Evolutionary conservation across 768 basidiomycete genomes (phyloP).

Genomic region (Naematelia aurantialba): DNA sequence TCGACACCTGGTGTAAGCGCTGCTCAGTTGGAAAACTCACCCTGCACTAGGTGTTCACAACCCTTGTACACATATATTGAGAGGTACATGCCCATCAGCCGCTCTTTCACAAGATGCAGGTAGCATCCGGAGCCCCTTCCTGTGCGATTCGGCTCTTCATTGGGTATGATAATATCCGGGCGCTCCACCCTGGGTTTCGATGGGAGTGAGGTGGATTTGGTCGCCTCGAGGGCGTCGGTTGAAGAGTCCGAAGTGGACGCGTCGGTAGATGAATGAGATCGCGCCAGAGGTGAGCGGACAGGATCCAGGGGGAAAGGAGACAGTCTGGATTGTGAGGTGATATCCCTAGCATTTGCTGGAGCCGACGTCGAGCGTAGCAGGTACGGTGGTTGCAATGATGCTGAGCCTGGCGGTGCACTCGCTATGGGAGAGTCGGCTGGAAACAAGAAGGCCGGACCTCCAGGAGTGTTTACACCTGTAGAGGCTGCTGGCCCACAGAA

Average conservation of each 20-base stretch:
- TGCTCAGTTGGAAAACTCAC: slow-evolving; percentile 13
- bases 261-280: slow-evolving; percentile 18
- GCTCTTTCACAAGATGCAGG: slow-evolving; percentile 76
- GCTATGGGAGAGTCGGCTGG: not conserved
- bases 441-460: slow-evolving; percentile 1
- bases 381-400: slow-evolving; percentile 3
- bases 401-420: slow-evolving; percentile 2
- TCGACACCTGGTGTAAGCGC: slow-evolving; percentile 59
- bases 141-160: slow-evolving; percentile 13
- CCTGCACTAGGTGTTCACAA: slow-evolving; percentile 50
- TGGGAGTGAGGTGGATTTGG: not conserved
- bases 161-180: slow-evolving; percentile 26
- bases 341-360: not conserved
- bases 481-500: slow-evolving; percentile 26
- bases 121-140: slow-evolving; percentile 62
- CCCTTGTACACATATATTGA: slow-evolving; percentile 51
- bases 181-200: slow-evolving; percentile 2
- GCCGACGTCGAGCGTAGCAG: slow-evolving; percentile 1
- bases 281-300: slow-evolving; percentile 15
- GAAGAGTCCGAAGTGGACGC: not conserved
- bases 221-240: not conserved
- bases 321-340: not conserved
- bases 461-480: not conserved
- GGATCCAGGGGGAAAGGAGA: not conserved
- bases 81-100: slow-evolving; percentile 61